Evolutionary conservation across 2,329 filamentous ascomycete genomes (phyloP), one percentile per base, ranked within the genome.

Genomic region (Cercospora sojina): DNA sequence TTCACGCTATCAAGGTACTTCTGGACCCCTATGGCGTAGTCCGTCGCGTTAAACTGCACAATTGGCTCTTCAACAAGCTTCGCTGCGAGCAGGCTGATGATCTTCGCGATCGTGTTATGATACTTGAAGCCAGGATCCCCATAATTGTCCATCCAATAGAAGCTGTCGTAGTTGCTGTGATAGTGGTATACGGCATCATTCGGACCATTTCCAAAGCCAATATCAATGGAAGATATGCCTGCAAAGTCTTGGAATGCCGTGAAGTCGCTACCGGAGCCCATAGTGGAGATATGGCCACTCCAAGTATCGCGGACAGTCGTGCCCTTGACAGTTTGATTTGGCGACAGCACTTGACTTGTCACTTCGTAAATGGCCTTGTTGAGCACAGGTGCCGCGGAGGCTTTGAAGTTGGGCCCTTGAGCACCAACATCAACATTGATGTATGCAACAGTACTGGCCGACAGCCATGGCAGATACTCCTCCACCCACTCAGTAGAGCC

Each of bases 401-500:
- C 85, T 1, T 74, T 73, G 74, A 95, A 92, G n/a, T 82, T 65
- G 0, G 86, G 85, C 0, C 92, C 91, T 5, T 82, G 77, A 3
- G 89, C 85, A 31, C 89, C 91, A 5, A 92, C 88, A 72, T 97
- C 93, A 64, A 96, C 87, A 77, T 97, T 96, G 69, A 97, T 79
- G 74, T 96, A 96, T 9, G 92, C 92, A 16, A 97, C 86, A 64
- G 88, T 90, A 47, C 90, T 84, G 3, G 84, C 83, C 2, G 85
- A 84, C 12, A 97, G 85, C 92, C 92, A 96, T 0, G 91, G 90
- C 0, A 96, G 79, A 73, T 91, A 92, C 71, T 97, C 92, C 76
- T 97, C 93, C 0, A 97, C 92, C 92, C 93, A 97, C 76, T 97
- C 93, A 0, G 93, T 96, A 62, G 89, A 92, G 4, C 93, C 93